Base-by-base conservation (phyloP, 2,329 filamentous ascomycete species). In the Beauveria sp. region DNA sequence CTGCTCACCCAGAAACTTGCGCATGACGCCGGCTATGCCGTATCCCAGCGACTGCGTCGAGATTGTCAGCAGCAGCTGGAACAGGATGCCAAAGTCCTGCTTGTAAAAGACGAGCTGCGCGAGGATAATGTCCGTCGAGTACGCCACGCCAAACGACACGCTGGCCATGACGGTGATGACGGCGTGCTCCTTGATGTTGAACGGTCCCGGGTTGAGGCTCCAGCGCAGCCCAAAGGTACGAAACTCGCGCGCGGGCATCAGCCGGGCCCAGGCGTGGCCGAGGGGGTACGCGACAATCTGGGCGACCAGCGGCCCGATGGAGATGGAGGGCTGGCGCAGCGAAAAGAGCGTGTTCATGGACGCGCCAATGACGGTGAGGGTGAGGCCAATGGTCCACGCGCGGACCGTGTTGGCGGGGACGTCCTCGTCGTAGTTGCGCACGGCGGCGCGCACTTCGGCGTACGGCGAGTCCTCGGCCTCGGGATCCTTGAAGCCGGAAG, bases 81-180 rank as follows among this genome's bases (percentile, higher is more conserved):
- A 91, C 1, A 77, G 64, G 64, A 88, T 78, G 22, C 87, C 86
- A 67, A 89, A 89, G 62, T 86, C 76, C 66, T 89, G 82, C 69
- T 87, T 84, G 70, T 91, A 91, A 67, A 90, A 91, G 18, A 87
- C 80, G 20, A 84, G 75, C 72, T 90, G 87, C 0, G 88, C 88
- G 2, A 90, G 77, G 50, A 92, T 82, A 34, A 90, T 86, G 65
- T 91, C 88, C 1, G 88, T 91, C 1, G 87, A 87, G 66, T 91
- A 91, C 3, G 87, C 86, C 6, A 81, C 84, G 55, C 76, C 86
- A 65, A 90, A 89, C 5, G 86, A 85, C 6, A 89, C 86, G 68
- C 88, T 84, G 18, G 89, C 87, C 84, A 88, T 88, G 65, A 88
- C 83, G 20, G 85, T 83, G 61, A 89, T 87, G 63, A 89, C 80